phyloP scores from a whole-genome alignment of 2,329 filamentous ascomycete species.

The Furcasterigmium furcatum region DNA sequence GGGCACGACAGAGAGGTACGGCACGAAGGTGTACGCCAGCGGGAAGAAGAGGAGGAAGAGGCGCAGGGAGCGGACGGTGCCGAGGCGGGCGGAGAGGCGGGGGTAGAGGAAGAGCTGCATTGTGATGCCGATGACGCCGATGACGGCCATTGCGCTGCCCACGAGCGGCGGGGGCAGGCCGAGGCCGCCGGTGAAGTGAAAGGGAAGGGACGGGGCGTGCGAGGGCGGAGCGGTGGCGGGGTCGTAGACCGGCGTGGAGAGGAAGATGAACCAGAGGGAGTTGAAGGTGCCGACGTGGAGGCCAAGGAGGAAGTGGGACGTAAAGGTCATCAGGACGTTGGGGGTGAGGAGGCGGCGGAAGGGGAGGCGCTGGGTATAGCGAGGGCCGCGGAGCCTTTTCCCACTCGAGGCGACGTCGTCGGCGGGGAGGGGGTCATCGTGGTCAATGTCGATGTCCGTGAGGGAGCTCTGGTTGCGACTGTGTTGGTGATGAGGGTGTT shows the following conservation, averaged over 20 bases:
- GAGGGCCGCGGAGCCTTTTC: conserved; percentile 14
- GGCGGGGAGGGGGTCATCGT: conserved; percentile 7
- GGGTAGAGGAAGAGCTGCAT: conserved; percentile 74
- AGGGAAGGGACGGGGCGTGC: conserved; percentile 37
- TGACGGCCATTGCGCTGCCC: conserved; percentile 73
- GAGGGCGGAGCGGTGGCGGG: conserved; percentile 26
- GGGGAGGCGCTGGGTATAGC: conserved; percentile 44
- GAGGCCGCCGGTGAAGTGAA: conserved; percentile 70
- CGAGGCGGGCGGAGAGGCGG: conserved; percentile 60
- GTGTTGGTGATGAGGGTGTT: conserved; percentile 15
- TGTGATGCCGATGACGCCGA: conserved; percentile 72
- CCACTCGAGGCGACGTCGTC: conserved; percentile 3
- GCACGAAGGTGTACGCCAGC: conserved; percentile 64
- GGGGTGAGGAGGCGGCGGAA: conserved; percentile 54
- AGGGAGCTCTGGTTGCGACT: conserved; percentile 22
- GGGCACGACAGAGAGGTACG: conserved; percentile 68
- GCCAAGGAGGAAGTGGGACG: conserved; percentile 67
- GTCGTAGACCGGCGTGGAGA: conserved; percentile 65
- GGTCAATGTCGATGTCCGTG: conserved; percentile 20
- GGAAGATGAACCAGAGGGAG: conserved; percentile 72
- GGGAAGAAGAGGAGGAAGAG: conserved; percentile 70
- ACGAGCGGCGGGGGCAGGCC: conserved; percentile 70
- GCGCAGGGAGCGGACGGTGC: conserved; percentile 66
- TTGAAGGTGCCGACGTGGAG: conserved; percentile 76
- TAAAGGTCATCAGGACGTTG: conserved; percentile 51